These are phyloP conservation scores for Eimeria acervulina DNA, from an alignment of 169 alveolate genomes.

Conservation along the genomic window DNA sequence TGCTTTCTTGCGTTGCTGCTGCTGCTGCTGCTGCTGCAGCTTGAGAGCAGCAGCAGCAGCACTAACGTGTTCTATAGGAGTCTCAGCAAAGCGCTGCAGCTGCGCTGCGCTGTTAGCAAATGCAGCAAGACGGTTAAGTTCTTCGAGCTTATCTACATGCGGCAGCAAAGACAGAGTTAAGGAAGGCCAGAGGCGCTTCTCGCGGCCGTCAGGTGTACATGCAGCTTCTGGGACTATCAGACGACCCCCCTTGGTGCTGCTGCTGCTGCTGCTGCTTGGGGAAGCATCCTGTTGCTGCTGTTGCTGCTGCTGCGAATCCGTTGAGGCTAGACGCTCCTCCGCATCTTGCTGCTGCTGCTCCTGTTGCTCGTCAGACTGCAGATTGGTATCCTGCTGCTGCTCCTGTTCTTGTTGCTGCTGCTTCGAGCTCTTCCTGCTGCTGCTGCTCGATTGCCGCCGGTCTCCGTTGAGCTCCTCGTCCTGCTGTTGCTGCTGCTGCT, in stretches of 20 bases:
- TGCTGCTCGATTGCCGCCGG: neutral
- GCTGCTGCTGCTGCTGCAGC: too few species aligned
- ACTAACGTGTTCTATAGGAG: neutral
- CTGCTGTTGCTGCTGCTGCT: slow-evolving; percentile 27
- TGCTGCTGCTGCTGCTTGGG: neutral
- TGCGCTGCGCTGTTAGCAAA: neutral
- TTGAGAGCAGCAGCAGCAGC: too few species aligned
- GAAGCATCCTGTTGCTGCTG: slow-evolving; percentile 18
- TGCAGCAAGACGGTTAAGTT: neutral
- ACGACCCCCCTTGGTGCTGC: slow-evolving; percentile 32
- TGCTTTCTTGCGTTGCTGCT: neutral
- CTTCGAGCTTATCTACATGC: neutral
- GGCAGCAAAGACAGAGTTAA: neutral
- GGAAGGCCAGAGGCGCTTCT: neutral
- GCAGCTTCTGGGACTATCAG: slow-evolving; percentile 1
- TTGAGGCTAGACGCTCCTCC: neutral
- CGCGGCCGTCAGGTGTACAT: neutral
- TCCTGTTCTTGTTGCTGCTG: neutral
- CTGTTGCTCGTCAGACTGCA: neutral
- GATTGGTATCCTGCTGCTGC: neutral
- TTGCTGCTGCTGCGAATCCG: neutral
- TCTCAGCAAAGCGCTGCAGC: neutral
- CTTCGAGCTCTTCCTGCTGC: neutral
- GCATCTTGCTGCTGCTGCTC: neutral
- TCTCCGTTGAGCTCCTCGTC: too few species aligned